phyloP scores from a whole-genome alignment of 177 flowering plant species.

The Vitis hybrid region DNA sequence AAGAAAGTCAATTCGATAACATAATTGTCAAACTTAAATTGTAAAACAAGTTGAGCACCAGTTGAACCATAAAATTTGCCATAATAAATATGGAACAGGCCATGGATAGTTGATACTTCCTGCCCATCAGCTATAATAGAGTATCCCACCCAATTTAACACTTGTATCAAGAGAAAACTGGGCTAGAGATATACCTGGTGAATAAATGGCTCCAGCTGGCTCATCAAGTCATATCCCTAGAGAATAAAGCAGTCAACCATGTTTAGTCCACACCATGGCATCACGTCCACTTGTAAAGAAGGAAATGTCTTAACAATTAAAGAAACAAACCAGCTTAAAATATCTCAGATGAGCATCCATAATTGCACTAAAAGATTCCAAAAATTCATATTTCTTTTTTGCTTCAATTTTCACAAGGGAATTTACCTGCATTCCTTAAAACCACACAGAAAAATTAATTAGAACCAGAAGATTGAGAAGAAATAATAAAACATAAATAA shows the following conservation, averaged over 20 bases:
- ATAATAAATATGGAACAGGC: too few species aligned
- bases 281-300: conserved; percentile 8
- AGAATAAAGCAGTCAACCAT: conserved; percentile 7
- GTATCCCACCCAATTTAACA: too few species aligned
- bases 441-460: conserved; percentile 22
- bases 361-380: conserved; percentile 89
- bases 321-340: conserved; percentile 71
- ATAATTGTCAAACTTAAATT: too few species aligned
- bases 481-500: not conserved
- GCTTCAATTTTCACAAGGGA: conserved; percentile 78
- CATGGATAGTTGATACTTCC: too few species aligned
- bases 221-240: conserved; percentile 79
- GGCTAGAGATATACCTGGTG: conserved; percentile 57
- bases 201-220: conserved; percentile 87
- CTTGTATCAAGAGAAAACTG: not conserved
- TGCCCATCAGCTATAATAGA: too few species aligned
- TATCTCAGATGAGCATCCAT: conserved; percentile 96
- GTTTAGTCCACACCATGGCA: conserved; percentile 5
- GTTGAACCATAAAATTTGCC: too few species aligned
- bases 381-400: conserved; percentile 85
- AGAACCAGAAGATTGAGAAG: conserved; percentile 18
- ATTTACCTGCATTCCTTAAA: conserved; percentile 78
- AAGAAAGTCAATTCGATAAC: too few species aligned
- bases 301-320: not conserved
- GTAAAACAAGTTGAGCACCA: too few species aligned